phyloP scores from a whole-genome alignment of 805 yeast genomes.

The Candida odintsovae region DNA sequence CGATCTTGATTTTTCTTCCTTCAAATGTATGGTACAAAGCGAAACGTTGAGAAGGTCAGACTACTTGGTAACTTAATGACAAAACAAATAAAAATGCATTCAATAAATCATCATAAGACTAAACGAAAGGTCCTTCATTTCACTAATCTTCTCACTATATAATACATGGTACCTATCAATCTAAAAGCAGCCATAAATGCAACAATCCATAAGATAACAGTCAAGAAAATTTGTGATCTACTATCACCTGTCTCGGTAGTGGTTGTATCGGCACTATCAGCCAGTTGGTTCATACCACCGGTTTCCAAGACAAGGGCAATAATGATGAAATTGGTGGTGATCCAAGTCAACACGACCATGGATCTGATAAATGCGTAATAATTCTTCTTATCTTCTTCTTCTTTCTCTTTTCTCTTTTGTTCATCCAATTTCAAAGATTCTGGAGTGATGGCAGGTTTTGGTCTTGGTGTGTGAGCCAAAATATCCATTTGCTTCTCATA shows the following conservation, averaged over 20 bases:
- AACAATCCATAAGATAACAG: conserved; percentile 88
- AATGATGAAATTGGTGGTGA: conserved; percentile 75
- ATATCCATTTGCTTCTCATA: conserved; percentile 62
- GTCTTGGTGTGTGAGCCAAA: conserved; percentile 35
- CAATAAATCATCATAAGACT: background rate
- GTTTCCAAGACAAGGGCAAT: conserved; percentile 79
- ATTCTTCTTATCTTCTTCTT: conserved; percentile 58
- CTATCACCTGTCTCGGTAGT: conserved; percentile 8
- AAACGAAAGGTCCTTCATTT: conserved; percentile 12
- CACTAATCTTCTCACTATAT: conserved; percentile 36
- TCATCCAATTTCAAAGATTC: conserved; percentile 27
- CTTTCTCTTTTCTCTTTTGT: conserved; percentile 28
- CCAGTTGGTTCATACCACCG: conserved; percentile 60
- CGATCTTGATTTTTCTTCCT: no score
- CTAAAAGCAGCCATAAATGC: conserved; percentile 85
- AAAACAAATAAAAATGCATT: background rate
- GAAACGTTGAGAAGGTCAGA: background rate
- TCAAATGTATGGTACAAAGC: no score
- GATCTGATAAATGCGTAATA: conserved; percentile 91
- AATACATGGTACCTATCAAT: conserved; percentile 67
- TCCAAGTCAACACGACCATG: conserved; percentile 84
- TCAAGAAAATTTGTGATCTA: conserved; percentile 62
- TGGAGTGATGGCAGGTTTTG: conserved; percentile 20
- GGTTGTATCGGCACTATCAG: conserved; percentile 11
- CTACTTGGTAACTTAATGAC: no score